Percentiles rank a stretch among this genome's conserved stretches.
Evolutionary conservation across 495 filamentous ascomycete species (phyloP).

Genomic region (Penicillium egyptiacum): DNA sequence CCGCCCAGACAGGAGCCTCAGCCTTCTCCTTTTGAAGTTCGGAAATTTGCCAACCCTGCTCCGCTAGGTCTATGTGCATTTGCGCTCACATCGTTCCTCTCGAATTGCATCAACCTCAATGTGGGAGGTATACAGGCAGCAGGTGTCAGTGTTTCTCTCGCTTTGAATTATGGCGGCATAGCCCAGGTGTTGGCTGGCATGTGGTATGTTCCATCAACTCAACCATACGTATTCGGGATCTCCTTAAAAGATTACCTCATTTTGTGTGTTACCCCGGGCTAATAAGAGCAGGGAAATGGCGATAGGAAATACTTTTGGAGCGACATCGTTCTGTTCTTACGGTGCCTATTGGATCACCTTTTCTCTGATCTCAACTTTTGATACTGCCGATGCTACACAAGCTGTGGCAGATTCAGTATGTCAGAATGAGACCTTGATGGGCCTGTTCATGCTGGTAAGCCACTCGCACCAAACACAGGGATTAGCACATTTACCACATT

Average conservation of each 20-base stretch:
- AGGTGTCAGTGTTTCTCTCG: slow-evolving; percentile 62
- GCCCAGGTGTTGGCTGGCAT: slow-evolving; percentile 85
- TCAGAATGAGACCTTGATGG: slow-evolving; percentile 56
- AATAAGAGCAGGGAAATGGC: slow-evolving; percentile 74
- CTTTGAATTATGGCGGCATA: slow-evolving; percentile 72
- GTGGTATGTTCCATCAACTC: slow-evolving; percentile 62
- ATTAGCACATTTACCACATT: neutral
- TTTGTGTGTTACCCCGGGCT: neutral
- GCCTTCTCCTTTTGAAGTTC: slow-evolving; percentile 46
- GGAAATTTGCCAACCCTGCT: slow-evolving; percentile 75
- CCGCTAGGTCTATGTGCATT: slow-evolving; percentile 77
- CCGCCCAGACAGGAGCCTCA: slow-evolving; percentile 6
- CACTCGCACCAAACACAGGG: neutral
- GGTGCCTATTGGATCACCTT: slow-evolving; percentile 90
- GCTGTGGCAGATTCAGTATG: slow-evolving; percentile 36
- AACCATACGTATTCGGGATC: neutral
- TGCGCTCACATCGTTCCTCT: slow-evolving; percentile 82
- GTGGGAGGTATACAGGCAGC: slow-evolving; percentile 52
- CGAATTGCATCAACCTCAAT: slow-evolving; percentile 70
- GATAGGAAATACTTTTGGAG: slow-evolving; percentile 87
- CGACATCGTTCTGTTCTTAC: slow-evolving; percentile 87
- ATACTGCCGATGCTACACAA: slow-evolving; percentile 56
- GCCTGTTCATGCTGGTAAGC: slow-evolving; percentile 70
- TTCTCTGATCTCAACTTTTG: slow-evolving; percentile 74
- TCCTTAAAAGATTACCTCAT: neutral